These are phyloP conservation scores for Picochlorum sp. DNA, from an alignment of 139 green algal genomes.

Conservation along the genomic window DNA sequence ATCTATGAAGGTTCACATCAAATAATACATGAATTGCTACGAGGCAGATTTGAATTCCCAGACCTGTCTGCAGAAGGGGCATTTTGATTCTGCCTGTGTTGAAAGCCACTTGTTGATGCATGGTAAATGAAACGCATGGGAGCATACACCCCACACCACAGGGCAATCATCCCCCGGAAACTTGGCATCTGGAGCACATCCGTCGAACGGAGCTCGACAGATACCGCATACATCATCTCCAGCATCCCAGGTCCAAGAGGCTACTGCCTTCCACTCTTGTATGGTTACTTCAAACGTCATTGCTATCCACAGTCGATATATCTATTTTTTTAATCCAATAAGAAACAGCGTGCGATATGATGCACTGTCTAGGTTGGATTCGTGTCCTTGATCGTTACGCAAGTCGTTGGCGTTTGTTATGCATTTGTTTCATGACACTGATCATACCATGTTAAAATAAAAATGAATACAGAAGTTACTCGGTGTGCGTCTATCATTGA, in stretches of 20 bases:
- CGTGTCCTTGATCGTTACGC: no score
- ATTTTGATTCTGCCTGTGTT: slow-evolving; percentile 45
- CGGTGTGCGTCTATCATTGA: no score
- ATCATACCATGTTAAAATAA: no score
- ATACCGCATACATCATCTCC: slow-evolving; percentile 60
- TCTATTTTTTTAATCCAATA: no score
- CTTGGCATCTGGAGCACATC: slow-evolving; percentile 47
- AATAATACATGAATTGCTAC: no score
- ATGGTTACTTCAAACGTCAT: slow-evolving; percentile 49
- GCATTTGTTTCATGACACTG: no score
- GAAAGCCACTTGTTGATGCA: slow-evolving; percentile 58
- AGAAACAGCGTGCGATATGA: no score
- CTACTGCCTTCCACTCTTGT: slow-evolving; percentile 50
- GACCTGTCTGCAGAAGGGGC: slow-evolving; percentile 44
- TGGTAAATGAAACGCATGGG: slow-evolving; percentile 57
- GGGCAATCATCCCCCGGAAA: slow-evolving; percentile 50
- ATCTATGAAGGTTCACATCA: no score
- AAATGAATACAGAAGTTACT: no score
- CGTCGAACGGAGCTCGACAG: slow-evolving; percentile 51
- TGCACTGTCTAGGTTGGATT: no score
- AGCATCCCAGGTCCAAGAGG: slow-evolving; percentile 53
- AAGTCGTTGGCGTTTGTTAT: no score
- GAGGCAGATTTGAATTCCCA: slow-evolving; percentile 44
- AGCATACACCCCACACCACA: slow-evolving; percentile 53
- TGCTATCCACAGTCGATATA: neutral